Percentiles rank a stretch among this genome's conserved stretches.
phyloP scores from a whole-genome alignment of 1,284 basidiomycete species.

The Boletellus sp. region DNA sequence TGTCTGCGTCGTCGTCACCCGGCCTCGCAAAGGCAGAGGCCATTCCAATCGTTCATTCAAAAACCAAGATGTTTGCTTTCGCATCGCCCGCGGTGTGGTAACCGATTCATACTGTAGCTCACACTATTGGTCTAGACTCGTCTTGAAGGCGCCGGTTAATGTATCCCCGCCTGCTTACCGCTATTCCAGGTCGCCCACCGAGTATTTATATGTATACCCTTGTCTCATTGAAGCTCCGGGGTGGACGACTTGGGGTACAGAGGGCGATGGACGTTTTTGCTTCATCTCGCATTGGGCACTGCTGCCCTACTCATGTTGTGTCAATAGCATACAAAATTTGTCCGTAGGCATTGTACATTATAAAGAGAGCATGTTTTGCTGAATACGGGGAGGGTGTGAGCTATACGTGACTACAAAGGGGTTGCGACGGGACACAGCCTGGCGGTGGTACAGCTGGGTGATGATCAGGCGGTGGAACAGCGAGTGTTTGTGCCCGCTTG shows the following conservation, averaged over 20 bases:
- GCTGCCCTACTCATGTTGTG: constrained; percentile 34
- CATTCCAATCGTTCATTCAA: constrained; percentile 31
- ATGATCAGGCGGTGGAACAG: constrained; percentile 7
- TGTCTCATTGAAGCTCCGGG: constrained; percentile 7
- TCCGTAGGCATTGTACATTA: constrained; percentile 36
- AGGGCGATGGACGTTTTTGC: constrained; percentile 23
- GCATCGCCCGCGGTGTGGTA: constrained; percentile 49
- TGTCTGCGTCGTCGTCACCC: constrained; percentile 39
- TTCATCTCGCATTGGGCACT: constrained; percentile 34
- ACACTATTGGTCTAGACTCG: constrained; percentile 26
- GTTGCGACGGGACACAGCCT: no score
- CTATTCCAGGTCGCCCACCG: constrained; percentile 12
- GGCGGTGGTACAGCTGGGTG: constrained; percentile 10
- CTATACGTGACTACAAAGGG: no score
- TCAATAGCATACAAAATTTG: constrained; percentile 35
- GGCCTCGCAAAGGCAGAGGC: constrained; percentile 30
- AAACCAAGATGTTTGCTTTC: constrained; percentile 46
- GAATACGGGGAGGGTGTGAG: constrained; percentile 14
- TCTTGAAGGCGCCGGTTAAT: constrained; percentile 33
- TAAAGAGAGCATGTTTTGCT: constrained; percentile 30
- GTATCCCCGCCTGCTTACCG: constrained; percentile 21
- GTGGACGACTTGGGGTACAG: constrained; percentile 25
- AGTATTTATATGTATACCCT: constrained; percentile 38
- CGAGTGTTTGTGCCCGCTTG: constrained; percentile 8
- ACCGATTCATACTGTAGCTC: constrained; percentile 19